Evolutionary conservation across 2,329 filamentous ascomycete genomes (phyloP).

Genomic region (Massarina eburnea): DNA sequence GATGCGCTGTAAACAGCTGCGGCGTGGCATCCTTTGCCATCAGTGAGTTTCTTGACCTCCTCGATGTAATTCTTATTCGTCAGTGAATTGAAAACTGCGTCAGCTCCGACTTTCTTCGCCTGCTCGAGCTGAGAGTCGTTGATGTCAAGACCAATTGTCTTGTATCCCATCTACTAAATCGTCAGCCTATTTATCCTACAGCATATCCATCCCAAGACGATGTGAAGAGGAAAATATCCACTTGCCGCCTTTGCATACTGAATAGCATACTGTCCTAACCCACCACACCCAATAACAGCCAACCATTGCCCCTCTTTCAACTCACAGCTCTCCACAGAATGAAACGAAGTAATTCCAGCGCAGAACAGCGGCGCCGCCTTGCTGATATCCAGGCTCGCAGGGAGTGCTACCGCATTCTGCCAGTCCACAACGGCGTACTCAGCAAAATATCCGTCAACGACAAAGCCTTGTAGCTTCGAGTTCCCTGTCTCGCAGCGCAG

Average conservation of each 20-base stretch:
- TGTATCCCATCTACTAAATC: conserved; percentile 41
- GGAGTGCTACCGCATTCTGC: conserved; percentile 48
- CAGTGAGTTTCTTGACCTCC: conserved; percentile 46
- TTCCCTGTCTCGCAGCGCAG: conserved; percentile 43
- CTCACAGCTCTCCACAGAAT: conserved; percentile 36
- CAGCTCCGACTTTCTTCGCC: conserved; percentile 45
- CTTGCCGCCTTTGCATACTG: conserved; percentile 50
- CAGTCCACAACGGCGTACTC: conserved; percentile 53
- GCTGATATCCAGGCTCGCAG: conserved; percentile 39
- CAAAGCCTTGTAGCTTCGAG: conserved; percentile 48
- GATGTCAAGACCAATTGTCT: conserved; percentile 49
- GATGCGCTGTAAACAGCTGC: conserved; percentile 47
- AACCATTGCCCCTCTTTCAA: conserved; percentile 41
- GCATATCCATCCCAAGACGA: neutral
- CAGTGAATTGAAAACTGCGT: conserved; percentile 48
- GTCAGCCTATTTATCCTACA: neutral
- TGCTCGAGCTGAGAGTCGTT: conserved; percentile 47
- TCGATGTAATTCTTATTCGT: conserved; percentile 41
- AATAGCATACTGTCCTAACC: conserved; percentile 50
- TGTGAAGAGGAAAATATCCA: neutral
- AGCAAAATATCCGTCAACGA: conserved; percentile 49
- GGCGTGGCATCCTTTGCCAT: conserved; percentile 44
- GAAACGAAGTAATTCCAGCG: conserved; percentile 51
- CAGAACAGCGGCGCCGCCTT: conserved; percentile 51
- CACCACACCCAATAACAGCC: conserved; percentile 50